Base-by-base conservation (phyloP, 306 rosid genomes). In the Oemleria cerasiformis region DNA sequence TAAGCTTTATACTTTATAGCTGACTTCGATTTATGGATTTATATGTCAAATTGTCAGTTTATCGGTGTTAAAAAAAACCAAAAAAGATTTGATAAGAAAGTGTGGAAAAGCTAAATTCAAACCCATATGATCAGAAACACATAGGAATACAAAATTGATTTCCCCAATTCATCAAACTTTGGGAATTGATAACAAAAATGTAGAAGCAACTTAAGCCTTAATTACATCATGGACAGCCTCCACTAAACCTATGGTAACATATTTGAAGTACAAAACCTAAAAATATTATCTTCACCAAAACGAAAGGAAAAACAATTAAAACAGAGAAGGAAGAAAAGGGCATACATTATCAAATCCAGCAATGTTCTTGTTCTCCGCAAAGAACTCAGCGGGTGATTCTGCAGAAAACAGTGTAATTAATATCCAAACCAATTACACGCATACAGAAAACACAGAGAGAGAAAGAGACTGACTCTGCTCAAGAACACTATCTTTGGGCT, bases 331-430 rank as follows among this genome's bases (percentile, higher is more conserved):
- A 34, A 43, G 48, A 9, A 30, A 30, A 30, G 3, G 3, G 42
- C 81, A 77, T 72, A 91, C 98, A 72, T 91, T 91, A 68, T 93
- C 98, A 78, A 93, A 93, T 44, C 98, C 97, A 56, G 98, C 98
- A 48, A 93, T 93, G 71, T 93, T 91, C 85, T 93, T 93, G 82
- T 93, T 93, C 87, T 93, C 97, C 0, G 97, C 98, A 61, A 93
- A 91, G 80, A 91, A 93, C 73, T 93, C 97, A 16, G 98, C 98
- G 4, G 97, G 98, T 54, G 98, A 93, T 78, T 93, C 97, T 93
- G 73, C 81, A 72, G 0, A 68, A 63, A 38, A 50, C 17, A 62
- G 49, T 0, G 16, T 13, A 70, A 74, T 5, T 25, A 61, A 59
- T 68, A 63, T 54, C 43, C 48, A 68, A 65, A 63, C 15, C 19